Evolutionary conservation across 345 rosid genomes (phyloP).

Genomic region (Crucihimalaya himalaica): DNA sequence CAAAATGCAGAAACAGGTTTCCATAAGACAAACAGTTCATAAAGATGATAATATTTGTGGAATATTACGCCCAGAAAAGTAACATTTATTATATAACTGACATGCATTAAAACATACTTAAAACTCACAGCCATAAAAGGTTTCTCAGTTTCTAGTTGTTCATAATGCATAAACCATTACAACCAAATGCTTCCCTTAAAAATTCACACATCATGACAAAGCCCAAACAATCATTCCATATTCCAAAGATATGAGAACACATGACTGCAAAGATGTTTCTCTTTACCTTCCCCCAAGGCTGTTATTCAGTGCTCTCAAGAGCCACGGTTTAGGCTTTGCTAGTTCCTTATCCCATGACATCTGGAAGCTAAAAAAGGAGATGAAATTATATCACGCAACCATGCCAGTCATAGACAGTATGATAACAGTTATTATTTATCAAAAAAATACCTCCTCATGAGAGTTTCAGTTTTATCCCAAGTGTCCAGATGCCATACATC

Average conservation of each 20-base stretch:
- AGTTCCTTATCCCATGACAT: constrained; percentile 84
- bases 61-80: constrained; percentile 12
- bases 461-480: constrained; percentile 92
- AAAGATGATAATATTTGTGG: not conserved
- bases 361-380: constrained; percentile 62
- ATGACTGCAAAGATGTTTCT: constrained; percentile 11
- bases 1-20: constrained; percentile 33
- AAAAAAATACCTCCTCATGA: constrained; percentile 58
- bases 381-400: constrained; percentile 31
- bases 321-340: constrained; percentile 82
- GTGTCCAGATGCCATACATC: constrained; percentile 92
- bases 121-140: constrained; percentile 4
- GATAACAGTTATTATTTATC: constrained; percentile 15
- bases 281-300: constrained; percentile 93
- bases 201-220: constrained; percentile 4
- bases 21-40: constrained; percentile 21
- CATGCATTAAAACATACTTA: constrained; percentile 18
- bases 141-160: constrained; percentile 20
- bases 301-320: constrained; percentile 71
- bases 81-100: not conserved
- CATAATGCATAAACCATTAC: not conserved
- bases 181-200: not conserved
- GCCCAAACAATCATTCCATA: constrained; percentile 16
- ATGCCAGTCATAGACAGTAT: constrained; percentile 21
- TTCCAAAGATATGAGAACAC: constrained; percentile 12